Base-by-base conservation (phyloP, 208 protist genomes). In the Trypanosomatidae sp. region DNA sequence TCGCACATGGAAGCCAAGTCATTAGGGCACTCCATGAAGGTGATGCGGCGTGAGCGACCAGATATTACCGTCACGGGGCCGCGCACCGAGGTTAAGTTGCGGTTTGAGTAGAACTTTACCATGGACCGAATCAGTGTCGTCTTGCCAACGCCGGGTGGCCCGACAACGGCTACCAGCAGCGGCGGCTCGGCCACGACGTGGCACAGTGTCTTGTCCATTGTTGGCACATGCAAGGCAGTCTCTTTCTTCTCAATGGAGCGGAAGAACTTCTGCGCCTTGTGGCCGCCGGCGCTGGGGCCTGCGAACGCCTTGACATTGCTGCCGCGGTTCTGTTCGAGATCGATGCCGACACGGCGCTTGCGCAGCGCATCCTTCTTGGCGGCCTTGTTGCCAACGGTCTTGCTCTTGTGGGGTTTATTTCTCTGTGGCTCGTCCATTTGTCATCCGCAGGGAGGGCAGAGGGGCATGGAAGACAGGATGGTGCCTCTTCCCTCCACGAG, bases 1-100 rank as follows among this genome's bases (percentile, higher is more conserved):
- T 99, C 99, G 59, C 99, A 98, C 99, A 99, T 99, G 33, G 98
- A 88, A 65, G 99, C 98, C 19, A 99, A 75, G 64, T 98, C 98
- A 81, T 99, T 99, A 2, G 95, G 95, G 77, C 98, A 99, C 79
- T 99, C 99, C 58, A 99, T 70, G 66, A 99, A 99, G 3, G 99
- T 99, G 41, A 99, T 84, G 66, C 99, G 92, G 50, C 97, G 91
- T 52, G 79, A 88, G 15, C 79, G 79, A 58, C 98, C 98, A 0
- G 98, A 93, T 22, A 99, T 91, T 33, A 99, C 91, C 8, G 99
- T 99, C 72, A 99, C 95, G 30, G 99, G 99, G 17, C 99, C 99
- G 8, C 94, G 96, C 36, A 99, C 83, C 1, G 92, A 84, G 17
- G 91, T 90, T 46, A 99, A 33, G 44, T 94, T 98, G 25, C 98